Conservation (phyloP, 257 asterid species). For the Vinca minor region DNA sequence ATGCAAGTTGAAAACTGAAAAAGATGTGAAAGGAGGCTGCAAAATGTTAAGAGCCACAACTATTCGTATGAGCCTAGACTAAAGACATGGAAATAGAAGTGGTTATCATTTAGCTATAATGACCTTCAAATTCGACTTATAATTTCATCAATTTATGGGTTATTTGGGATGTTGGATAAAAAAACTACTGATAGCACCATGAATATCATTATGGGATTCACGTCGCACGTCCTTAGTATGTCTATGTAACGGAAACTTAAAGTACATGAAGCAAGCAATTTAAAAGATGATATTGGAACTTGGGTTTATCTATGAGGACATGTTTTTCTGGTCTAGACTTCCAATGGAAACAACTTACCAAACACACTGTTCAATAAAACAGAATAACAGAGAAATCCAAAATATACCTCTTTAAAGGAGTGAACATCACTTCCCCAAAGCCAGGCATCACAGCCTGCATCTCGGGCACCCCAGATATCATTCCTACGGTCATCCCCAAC, state of each 20-base stretch:
- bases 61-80: too few relatives aligned
- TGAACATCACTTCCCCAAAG: constrained; percentile 95
- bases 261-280: neutral
- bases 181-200: too few relatives aligned
- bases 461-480: constrained; percentile 97
- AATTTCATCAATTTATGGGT: neutral
- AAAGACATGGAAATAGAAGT: too few relatives aligned
- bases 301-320: neutral
- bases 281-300: neutral
- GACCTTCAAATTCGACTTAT: neutral
- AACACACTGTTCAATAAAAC: too few relatives aligned
- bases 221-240: neutral
- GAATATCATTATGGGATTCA: too few relatives aligned
- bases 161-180: neutral
- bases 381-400: neutral
- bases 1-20: neutral
- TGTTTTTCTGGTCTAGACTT: neutral
- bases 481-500: constrained; percentile 98
- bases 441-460: constrained; percentile 99
- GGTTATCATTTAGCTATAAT: neutral
- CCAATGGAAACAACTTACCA: neutral
- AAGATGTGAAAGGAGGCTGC: too few relatives aligned
- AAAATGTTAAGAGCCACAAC: too few relatives aligned
- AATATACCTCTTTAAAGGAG: constrained; percentile 92
- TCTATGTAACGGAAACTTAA: neutral